phyloP scores from a whole-genome alignment of 2,329 filamentous ascomycete species.

The Pseudopithomyces maydicus region DNA sequence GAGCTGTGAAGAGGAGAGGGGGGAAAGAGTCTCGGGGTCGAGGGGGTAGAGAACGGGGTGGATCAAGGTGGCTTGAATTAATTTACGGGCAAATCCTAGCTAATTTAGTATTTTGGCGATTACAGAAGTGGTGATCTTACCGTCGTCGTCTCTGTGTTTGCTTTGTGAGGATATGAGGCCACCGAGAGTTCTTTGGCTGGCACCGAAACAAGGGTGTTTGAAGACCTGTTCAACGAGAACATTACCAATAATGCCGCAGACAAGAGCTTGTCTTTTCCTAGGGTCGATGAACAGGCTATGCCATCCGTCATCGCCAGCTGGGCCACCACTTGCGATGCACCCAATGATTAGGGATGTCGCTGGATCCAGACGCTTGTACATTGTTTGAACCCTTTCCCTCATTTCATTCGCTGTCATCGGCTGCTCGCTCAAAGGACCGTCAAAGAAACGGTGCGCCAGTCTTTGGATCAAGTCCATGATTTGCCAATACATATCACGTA shows the following conservation, averaged over 20 bases:
- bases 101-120: background rate
- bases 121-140: constrained; percentile 19
- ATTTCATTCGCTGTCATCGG: background rate
- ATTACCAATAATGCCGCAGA: constrained; percentile 35
- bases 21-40: constrained; percentile 3
- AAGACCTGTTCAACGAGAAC: constrained; percentile 38
- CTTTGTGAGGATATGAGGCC: constrained; percentile 15
- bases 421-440: background rate
- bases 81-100: constrained; percentile 3
- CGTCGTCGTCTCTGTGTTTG: constrained; percentile 20
- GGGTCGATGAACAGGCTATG: constrained; percentile 24
- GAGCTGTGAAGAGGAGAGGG: constrained; percentile 28
- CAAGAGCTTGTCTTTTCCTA: constrained; percentile 25
- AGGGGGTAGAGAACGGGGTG: background rate
- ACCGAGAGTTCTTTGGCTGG: constrained; percentile 3
- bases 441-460: constrained; percentile 19
- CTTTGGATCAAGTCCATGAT: constrained; percentile 22
- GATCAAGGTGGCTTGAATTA: background rate
- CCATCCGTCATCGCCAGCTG: constrained; percentile 28
- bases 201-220: constrained; percentile 32
- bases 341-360: constrained; percentile 32
- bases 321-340: constrained; percentile 31
- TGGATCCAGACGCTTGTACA: constrained; percentile 5
- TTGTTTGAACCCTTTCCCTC: background rate
- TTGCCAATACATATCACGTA: constrained; percentile 26